Conservation (phyloP, 106 monocot species). For the Apostasia ramifera region DNA sequence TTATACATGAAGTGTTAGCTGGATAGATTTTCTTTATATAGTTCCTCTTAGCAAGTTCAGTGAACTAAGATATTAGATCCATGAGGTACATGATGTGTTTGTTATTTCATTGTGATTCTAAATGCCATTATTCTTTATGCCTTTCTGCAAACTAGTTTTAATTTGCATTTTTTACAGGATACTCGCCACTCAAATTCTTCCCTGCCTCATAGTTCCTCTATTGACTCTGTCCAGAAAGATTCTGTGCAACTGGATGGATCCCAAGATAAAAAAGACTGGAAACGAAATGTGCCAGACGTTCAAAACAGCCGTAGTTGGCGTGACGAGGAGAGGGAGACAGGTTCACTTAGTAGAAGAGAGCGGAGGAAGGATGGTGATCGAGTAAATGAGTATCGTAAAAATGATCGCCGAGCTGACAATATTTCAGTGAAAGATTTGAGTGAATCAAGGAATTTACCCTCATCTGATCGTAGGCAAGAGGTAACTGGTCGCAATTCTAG, state of each 20-base stretch:
- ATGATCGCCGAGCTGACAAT: conserved; percentile 63
- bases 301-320: conserved; percentile 80
- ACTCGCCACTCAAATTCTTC: conserved; percentile 25
- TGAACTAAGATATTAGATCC: no score
- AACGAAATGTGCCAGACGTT: conserved; percentile 50
- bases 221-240: conserved; percentile 59
- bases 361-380: conserved; percentile 87
- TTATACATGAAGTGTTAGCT: no score
- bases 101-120: no score
- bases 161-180: conserved; percentile 31
- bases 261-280: conserved; percentile 82
- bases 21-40: no score
- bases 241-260: conserved; percentile 54
- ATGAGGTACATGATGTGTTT: no score
- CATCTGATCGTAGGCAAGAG: conserved; percentile 66
- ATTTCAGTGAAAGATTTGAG: conserved; percentile 31
- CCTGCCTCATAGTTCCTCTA: conserved; percentile 27
- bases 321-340: conserved; percentile 97
- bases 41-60: no score
- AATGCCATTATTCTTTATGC: no score
- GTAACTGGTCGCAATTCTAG: conserved; percentile 36
- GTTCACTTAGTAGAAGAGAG: conserved; percentile 79
- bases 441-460: conserved; percentile 41
- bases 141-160: not conserved
- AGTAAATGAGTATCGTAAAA: conserved; percentile 60